Percentiles rank a stretch among this genome's conserved stretches.
Evolutionary conservation across 805 yeast species (phyloP).

Genomic region (Torulaspora microellipsoides): DNA sequence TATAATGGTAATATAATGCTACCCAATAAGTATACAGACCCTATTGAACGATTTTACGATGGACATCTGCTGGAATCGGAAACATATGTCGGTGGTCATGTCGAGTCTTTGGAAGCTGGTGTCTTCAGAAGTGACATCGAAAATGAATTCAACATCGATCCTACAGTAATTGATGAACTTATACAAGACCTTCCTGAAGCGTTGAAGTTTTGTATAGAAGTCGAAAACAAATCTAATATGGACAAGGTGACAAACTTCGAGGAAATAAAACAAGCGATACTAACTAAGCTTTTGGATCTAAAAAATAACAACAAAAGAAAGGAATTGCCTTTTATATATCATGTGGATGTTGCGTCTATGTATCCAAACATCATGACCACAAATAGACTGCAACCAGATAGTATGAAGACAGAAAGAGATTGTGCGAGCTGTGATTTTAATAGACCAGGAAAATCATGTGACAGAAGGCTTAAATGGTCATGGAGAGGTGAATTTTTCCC

Average conservation of each 20-base stretch:
- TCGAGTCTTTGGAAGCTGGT: slow-evolving; percentile 95
- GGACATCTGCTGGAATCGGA: slow-evolving; percentile 93
- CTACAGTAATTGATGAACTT: slow-evolving; percentile 77
- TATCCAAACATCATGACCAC: slow-evolving; percentile 98
- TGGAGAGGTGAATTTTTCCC: slow-evolving; percentile 98
- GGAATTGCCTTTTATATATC: slow-evolving; percentile 87
- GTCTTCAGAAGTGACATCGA: slow-evolving; percentile 89
- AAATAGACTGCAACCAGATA: slow-evolving; percentile 94
- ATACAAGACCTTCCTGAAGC: slow-evolving; percentile 69
- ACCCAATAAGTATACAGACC: slow-evolving; percentile 93
- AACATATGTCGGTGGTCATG: slow-evolving; percentile 98
- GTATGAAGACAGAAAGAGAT: slow-evolving; percentile 90
- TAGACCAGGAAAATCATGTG: slow-evolving; percentile 91
- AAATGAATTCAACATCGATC: slow-evolving; percentile 70
- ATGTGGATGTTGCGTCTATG: slow-evolving; percentile 99
- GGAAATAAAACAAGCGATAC: slow-evolving; percentile 61
- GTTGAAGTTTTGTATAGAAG: slow-evolving; percentile 74
- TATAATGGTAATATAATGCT: slow-evolving; percentile 68
- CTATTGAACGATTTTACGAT: slow-evolving; percentile 88
- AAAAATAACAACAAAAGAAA: slow-evolving; percentile 56
- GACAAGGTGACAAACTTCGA: slow-evolving; percentile 78
- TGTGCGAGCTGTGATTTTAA: slow-evolving; percentile 98
- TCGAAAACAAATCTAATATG: slow-evolving; percentile 68
- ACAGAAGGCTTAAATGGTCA: slow-evolving; percentile 87
- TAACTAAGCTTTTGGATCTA: slow-evolving; percentile 50